Evolutionary conservation across 805 yeast genomes (phyloP).

Genomic region (Suhomyces sp.): DNA sequence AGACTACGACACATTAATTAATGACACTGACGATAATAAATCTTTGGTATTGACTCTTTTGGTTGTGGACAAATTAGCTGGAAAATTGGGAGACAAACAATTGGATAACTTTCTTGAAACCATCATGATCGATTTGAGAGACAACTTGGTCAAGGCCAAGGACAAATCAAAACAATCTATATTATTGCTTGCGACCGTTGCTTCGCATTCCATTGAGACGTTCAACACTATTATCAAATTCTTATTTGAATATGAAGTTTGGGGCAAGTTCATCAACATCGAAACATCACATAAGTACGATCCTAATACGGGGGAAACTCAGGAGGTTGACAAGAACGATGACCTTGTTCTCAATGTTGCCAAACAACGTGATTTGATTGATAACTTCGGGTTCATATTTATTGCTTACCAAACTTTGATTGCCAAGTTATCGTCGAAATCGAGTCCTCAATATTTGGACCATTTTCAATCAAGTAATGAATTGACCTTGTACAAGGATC

Average conservation of each 20-base stretch:
- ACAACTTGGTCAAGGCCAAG: slow-evolving; percentile 48
- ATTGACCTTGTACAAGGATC: slow-evolving; percentile 57
- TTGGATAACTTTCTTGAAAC: slow-evolving; percentile 42
- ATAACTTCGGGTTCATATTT: slow-evolving; percentile 60
- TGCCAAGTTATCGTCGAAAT: slow-evolving; percentile 23
- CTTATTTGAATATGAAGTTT: slow-evolving; percentile 34
- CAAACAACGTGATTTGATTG: slow-evolving; percentile 58
- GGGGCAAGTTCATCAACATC: slow-evolving; percentile 38
- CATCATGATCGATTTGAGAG: slow-evolving; percentile 47
- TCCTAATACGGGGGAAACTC: background rate
- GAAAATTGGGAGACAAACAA: slow-evolving; percentile 26
- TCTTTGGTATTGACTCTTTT: slow-evolving; percentile 36
- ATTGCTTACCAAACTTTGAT: slow-evolving; percentile 37
- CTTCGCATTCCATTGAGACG: slow-evolving; percentile 44
- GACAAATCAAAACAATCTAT: slow-evolving; percentile 65
- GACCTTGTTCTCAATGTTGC: slow-evolving; percentile 42
- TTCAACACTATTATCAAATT: slow-evolving; percentile 48
- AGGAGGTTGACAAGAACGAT: slow-evolving; percentile 1
- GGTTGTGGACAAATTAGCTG: slow-evolving; percentile 42
- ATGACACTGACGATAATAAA: slow-evolving; percentile 37
- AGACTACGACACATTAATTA: slow-evolving; percentile 21
- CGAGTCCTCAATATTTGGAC: slow-evolving; percentile 12
- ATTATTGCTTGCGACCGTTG: slow-evolving; percentile 54
- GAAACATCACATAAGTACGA: background rate
- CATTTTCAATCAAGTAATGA: slow-evolving; percentile 27